A percentile compares a stretch with the other conserved stretches of the same genome.
Conservation (phyloP, 169 alveolate species). For the Fabrea salina region DNA sequence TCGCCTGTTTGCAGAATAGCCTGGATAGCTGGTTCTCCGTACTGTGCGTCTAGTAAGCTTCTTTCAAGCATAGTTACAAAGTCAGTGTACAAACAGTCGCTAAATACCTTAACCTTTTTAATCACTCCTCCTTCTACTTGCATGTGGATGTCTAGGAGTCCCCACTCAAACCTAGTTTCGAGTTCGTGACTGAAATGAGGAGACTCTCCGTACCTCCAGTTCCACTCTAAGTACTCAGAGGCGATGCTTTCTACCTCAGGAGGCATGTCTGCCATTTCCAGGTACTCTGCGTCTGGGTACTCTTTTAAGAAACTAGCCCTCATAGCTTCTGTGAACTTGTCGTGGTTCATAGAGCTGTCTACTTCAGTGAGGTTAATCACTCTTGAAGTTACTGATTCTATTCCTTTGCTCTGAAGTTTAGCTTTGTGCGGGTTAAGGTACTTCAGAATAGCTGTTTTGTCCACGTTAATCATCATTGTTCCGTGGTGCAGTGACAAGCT, state of each 20-base stretch:
- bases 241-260: slow-evolving; percentile 44
- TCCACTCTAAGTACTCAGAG: slow-evolving; percentile 64
- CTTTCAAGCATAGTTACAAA: neutral
- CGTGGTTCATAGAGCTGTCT: slow-evolving; percentile 56
- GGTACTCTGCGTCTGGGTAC: slow-evolving; percentile 20
- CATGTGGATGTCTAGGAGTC: slow-evolving; percentile 60
- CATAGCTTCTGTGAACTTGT: slow-evolving; percentile 48
- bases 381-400: slow-evolving; percentile 77
- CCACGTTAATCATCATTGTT: slow-evolving; percentile 79
- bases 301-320: slow-evolving; percentile 30
- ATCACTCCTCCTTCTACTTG: slow-evolving; percentile 62
- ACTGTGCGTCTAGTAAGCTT: neutral
- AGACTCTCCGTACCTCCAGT: slow-evolving; percentile 82
- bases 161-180: slow-evolving; percentile 81
- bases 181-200: slow-evolving; percentile 71
- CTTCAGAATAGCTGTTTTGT: slow-evolving; percentile 58
- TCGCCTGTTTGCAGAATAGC: slow-evolving; percentile 43
- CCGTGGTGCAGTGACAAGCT: slow-evolving; percentile 91
- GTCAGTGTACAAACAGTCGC: slow-evolving; percentile 67
- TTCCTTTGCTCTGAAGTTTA: slow-evolving; percentile 79
- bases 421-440: slow-evolving; percentile 83
- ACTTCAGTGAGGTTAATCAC: slow-evolving; percentile 68
- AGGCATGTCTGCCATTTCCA: slow-evolving; percentile 40
- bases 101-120: slow-evolving; percentile 47
- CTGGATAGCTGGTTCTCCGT: slow-evolving; percentile 22